Percentiles rank a stretch among this genome's conserved stretches.
Evolutionary conservation across 805 yeast species (phyloP).

Genomic region (Starmera dryadoides): DNA sequence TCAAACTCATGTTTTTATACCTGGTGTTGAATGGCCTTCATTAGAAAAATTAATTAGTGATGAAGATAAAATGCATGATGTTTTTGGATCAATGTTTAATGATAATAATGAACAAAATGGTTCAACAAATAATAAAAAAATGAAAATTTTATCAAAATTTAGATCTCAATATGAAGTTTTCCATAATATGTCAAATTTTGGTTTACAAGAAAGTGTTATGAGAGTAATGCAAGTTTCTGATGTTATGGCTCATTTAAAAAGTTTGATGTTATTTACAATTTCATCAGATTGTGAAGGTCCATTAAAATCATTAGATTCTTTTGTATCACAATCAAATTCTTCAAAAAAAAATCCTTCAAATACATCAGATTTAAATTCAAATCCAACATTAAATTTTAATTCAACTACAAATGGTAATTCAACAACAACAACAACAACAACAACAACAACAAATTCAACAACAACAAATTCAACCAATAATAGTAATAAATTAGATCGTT

Average conservation of each 20-base stretch:
- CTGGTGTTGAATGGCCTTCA: constrained; percentile 39
- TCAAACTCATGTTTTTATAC: constrained; percentile 37
- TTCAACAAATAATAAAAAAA: constrained; percentile 3
- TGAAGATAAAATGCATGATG: constrained; percentile 14
- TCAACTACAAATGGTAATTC: background rate
- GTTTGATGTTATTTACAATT: constrained; percentile 53
- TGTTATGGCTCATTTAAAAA: constrained; percentile 64
- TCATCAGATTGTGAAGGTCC: constrained; percentile 45
- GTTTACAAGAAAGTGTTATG: constrained; percentile 60
- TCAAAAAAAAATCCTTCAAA: background rate
- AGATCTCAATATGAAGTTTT: constrained; percentile 37
- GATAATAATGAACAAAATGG: background rate
- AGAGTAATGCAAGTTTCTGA: constrained; percentile 70
- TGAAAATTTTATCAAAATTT: constrained; percentile 21
- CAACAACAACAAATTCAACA: constrained; percentile 5
- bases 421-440: no score
- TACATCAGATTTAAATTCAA: background rate
- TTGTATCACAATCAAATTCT: constrained; percentile 16
- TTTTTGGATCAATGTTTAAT: constrained; percentile 4
- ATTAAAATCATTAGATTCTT: constrained; percentile 42
- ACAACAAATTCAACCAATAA: no score
- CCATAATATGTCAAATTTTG: constrained; percentile 45
- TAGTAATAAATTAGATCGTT: no score
- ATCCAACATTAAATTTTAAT: constrained; percentile 9
- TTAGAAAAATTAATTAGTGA: constrained; percentile 33